phyloP scores from a whole-genome alignment of 2,329 filamentous ascomycete species.

The Alternaria rosae region DNA sequence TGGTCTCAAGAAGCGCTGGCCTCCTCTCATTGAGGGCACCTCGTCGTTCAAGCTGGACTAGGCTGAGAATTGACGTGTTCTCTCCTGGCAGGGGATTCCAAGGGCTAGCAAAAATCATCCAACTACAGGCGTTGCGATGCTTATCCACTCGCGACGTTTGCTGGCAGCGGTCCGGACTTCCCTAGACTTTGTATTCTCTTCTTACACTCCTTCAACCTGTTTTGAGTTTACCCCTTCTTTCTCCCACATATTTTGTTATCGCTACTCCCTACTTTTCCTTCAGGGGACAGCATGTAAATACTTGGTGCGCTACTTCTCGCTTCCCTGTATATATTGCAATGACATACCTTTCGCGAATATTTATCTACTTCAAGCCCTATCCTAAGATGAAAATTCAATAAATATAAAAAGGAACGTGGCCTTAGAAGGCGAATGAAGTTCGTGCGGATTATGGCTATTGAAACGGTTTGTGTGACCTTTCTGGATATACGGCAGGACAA shows the following conservation, averaged over 20 bases:
- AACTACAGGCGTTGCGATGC: not conserved
- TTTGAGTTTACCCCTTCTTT: not conserved
- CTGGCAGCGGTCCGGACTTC: not conserved
- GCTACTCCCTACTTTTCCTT: not conserved
- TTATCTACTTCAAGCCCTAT: no score
- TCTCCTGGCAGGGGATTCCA: not conserved
- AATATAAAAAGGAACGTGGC: no score
- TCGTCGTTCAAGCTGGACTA: constrained; percentile 7
- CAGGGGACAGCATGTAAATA: not conserved
- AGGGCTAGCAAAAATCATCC: not conserved
- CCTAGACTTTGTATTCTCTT: constrained; percentile 6
- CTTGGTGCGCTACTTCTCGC: not conserved
- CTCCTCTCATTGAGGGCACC: constrained; percentile 16
- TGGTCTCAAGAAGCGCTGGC: constrained; percentile 47
- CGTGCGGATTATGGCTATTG: no score
- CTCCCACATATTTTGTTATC: not conserved
- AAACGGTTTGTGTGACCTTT: no score
- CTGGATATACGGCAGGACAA: no score
- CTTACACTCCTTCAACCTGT: constrained; percentile 11
- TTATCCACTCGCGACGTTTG: no score
- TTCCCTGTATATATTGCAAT: not conserved
- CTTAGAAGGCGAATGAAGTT: no score
- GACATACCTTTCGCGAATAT: not conserved
- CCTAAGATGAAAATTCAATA: no score
- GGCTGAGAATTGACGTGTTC: not conserved